Base-by-base conservation (phyloP, 176 grass and related monocot genomes). In the Cenchrus americanus region DNA sequence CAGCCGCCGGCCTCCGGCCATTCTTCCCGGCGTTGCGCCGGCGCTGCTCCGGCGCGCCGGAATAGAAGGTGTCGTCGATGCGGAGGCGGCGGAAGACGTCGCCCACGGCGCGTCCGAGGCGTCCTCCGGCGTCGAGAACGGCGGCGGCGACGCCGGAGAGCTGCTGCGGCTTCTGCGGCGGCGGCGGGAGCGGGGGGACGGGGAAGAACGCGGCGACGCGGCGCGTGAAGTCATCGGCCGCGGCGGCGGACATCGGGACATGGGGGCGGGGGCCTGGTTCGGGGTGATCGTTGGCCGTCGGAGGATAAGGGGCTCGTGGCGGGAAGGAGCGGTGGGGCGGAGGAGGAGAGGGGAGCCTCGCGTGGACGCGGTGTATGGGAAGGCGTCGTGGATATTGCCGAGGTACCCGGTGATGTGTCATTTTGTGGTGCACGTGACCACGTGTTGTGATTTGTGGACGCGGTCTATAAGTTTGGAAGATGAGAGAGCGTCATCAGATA, bases 261-360 rank as follows among this genome's bases (percentile, higher is more conserved):
- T 49, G 47, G 46, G 24, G 34, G 21, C 52, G 21, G 44, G 15
- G 27, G 47, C 43, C 44, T 27, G n/a, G 69, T 1, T 44, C 62
- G 83, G 57, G 32, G 65, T 24, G 66, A 54, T 60, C 54, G 79
- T 14, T 82, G 51, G 41, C 48, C 79, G 73, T 18, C 50, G 84
- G 51, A 75, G 80, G 88, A 90, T 90, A 90, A 90, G 84, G 67
- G 59, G 66, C 84, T 86, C 73, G 88, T 83, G 88, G 88, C 83
- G 88, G 84, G 79, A 86, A 77, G 59, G 48, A 44, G 30, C 21
- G 61, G n/a, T 51, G 14, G 48, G 4, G 2, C 32, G 34, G 80
- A 63, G 48, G 24, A 7, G 24, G 6, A 67, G 5, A 21, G 10
- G 2, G 27, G 9, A 44, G 12, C 0, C 42, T 42, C 0, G 53